phyloP scores from a whole-genome alignment of 2,329 filamentous ascomycete species.

The Claviceps arundinis region DNA sequence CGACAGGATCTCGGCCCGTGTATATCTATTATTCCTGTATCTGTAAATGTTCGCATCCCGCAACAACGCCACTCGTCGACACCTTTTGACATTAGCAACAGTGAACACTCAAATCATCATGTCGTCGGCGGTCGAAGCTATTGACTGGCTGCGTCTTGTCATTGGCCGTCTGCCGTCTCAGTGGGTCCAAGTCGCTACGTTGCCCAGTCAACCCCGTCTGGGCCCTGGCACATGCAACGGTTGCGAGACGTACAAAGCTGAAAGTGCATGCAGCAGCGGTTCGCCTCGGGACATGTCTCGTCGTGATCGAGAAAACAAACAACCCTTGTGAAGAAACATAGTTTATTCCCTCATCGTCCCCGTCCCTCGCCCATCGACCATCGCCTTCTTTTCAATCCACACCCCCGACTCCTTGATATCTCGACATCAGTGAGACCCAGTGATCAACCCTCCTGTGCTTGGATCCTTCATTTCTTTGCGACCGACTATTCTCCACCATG shows the following conservation, averaged over 20 bases:
- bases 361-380: not conserved
- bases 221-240: not conserved
- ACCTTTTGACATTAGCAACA: no score
- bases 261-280: conserved; percentile 2
- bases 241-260: conserved; percentile 8
- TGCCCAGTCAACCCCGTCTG: conserved; percentile 13
- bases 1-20: not conserved
- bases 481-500: conserved; percentile 9
- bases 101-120: no score
- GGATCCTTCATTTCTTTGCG: not conserved
- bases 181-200: conserved; percentile 5
- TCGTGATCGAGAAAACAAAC: conserved; percentile 3
- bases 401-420: not conserved
- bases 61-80: not conserved
- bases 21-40: not conserved
- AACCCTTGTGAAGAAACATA: not conserved
- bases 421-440: not conserved
- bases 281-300: not conserved
- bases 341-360: not conserved
- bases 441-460: not conserved
- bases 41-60: not conserved
- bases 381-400: not conserved
- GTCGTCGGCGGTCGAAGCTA: not conserved
- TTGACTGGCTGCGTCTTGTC: not conserved
- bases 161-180: not conserved